These are phyloP conservation scores for Daedalea quercina DNA, from an alignment of 768 basidiomycete species.

Conservation along the genomic window DNA sequence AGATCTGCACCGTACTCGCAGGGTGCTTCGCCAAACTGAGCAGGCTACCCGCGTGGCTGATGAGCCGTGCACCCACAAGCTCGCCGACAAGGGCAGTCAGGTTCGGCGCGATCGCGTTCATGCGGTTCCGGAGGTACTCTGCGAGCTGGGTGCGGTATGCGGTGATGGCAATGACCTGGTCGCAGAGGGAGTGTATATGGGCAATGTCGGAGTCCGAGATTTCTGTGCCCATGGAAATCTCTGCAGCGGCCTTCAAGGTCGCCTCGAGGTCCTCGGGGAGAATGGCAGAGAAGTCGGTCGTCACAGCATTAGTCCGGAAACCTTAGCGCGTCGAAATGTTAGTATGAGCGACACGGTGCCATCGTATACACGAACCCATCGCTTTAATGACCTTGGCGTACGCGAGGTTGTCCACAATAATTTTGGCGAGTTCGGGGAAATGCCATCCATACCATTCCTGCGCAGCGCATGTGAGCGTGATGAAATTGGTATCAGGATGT, in stretches of 20 bases:
- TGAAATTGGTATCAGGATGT: not conserved
- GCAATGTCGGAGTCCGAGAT: conserved; percentile 94
- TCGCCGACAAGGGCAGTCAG: conserved; percentile 80
- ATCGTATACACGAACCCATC: conserved; percentile 60
- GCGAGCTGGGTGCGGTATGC: conserved; percentile 91
- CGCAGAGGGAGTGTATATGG: conserved; percentile 96
- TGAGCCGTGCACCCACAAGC: conserved; percentile 68
- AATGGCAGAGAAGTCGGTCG: conserved; percentile 81
- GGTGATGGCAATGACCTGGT: conserved; percentile 96
- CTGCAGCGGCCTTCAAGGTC: conserved; percentile 90
- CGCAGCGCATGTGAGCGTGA: not conserved
- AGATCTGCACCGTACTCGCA: conserved; percentile 72
- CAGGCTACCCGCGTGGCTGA: conserved; percentile 69
- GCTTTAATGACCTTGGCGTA: conserved; percentile 90
- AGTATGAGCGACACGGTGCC: not conserved
- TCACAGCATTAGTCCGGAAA: conserved; percentile 89
- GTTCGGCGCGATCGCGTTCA: conserved; percentile 98
- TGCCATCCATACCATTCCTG: conserved; percentile 99
- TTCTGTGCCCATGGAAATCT: conserved; percentile 99
- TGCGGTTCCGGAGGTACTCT: conserved; percentile 95
- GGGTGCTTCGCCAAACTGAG: conserved; percentile 70
- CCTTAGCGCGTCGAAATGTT: conserved; percentile 34
- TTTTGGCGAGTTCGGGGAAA: conserved; percentile 99
- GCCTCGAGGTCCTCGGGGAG: conserved; percentile 97
- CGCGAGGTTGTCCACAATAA: conserved; percentile 93